Base-by-base conservation (phyloP, 2,329 filamentous ascomycete genomes). In the Aspergillus felis region DNA sequence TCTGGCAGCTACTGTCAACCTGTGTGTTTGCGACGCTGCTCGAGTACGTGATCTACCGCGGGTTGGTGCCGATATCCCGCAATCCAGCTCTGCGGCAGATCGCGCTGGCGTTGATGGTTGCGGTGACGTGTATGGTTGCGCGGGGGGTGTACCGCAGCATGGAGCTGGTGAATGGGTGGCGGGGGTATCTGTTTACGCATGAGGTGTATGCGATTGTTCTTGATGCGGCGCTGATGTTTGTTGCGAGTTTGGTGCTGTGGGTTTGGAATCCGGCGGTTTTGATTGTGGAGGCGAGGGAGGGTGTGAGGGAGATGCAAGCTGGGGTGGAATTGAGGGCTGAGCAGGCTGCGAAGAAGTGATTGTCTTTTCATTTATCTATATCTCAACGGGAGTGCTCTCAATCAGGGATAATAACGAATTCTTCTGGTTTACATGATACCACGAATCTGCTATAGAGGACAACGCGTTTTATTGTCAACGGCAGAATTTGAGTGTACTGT, bases 1-100 rank as follows among this genome's bases (percentile, higher is more conserved):
- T 76, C 14, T 72, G 83, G 24, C 82, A 85, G 62, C 80, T 84
- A 32, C 72, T 75, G 41, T 76, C 79, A 4, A 75, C 84, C 51
- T 28, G 44, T 1, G 20, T 58, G 0, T 55, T 55, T 35, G 29
- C 48, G n/a, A 29, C 47, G 1, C 28, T 51, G 14, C 22, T 50
- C 14, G 47, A 25, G 3, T 55, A 48, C 28, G 52, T 58, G n/a
- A 29, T 49, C 28, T 49, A 52, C 24, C 32, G 42, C 0, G 50
- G 17, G 2, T 1, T 49, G 7, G 10, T 17, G 1, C 20, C 66
- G 75, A 47, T 51, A 77, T 55, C 83, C 83, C 66, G 74, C n/a
- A 74, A 51, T 59, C 61, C 3, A 17, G n/a, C 50, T 6, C 61
- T 62, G 80, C 25, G 74, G 80, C 17, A 65, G 4, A 56, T 51